Evolutionary conservation across 139 green algal genomes (phyloP).

Genomic region (Coccomyxa sp.): DNA sequence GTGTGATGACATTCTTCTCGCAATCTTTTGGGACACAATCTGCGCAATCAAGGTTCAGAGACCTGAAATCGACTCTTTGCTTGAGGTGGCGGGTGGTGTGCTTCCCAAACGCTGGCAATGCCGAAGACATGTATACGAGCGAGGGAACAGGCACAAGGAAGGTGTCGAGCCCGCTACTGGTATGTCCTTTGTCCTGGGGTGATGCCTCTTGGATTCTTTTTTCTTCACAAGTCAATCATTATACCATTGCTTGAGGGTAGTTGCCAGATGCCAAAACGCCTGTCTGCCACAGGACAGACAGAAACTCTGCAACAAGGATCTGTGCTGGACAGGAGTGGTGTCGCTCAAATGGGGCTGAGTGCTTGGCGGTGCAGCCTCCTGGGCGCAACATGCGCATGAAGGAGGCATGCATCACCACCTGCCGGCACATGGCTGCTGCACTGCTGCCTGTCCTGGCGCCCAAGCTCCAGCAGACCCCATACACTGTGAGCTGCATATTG

Average conservation of each 20-base stretch:
- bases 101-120: constrained; percentile 71
- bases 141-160: constrained; percentile 67
- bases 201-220: too few relatives aligned
- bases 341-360: constrained; percentile 34
- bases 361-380: constrained; percentile 72
- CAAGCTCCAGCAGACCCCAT: constrained; percentile 38
- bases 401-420: constrained; percentile 39
- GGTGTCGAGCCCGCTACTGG: constrained; percentile 58
- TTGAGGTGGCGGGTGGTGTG: constrained; percentile 59
- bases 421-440: constrained; percentile 36
- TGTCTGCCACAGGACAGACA: too few relatives aligned
- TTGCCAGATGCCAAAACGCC: too few relatives aligned
- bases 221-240: too few relatives aligned
- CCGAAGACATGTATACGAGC: constrained; percentile 85
- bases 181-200: neutral
- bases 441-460: constrained; percentile 55
- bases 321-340: constrained; percentile 64
- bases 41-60: neutral
- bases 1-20: neutral
- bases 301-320: neutral
- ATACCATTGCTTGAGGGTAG: too few relatives aligned
- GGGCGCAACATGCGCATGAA: constrained; percentile 43
- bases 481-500: constrained; percentile 27
- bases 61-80: neutral
- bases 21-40: neutral